Base-by-base conservation (phyloP, 139 green algal species). In the Micractinium sp. region DNA sequence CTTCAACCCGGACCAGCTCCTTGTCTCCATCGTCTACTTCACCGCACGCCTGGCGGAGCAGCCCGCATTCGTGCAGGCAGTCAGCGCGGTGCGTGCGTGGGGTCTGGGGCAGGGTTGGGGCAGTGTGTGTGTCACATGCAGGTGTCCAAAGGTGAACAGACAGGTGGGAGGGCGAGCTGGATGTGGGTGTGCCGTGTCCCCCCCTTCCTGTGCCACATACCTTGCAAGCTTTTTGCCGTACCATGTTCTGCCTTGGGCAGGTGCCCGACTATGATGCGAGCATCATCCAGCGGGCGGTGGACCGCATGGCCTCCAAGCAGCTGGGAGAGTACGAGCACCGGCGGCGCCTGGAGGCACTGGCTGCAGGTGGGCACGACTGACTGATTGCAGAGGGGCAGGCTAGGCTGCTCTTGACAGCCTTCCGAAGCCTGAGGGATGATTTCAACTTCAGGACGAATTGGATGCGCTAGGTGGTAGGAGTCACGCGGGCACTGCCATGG, bases 231-330 rank as follows among this genome's bases (percentile, higher is more conserved):
- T 9, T 9, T 56, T 56, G 47, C 47, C 47, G n/a, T 66, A 16
- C 60, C 60, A 66, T 16, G 60, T 66, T 56, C 47, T 56, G 33
- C 47, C 13, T 27, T n/a, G 19, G 13, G 23, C 80, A 79, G 39
- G 91, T 95, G 87, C 91, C 89, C 0, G 94, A 96, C 76, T 96
- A 91, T 87, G 91, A 95, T 63, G 88, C 90, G 81, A 87, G 83
- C 60, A 79, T 91, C 63, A 84, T 93, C 66, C 86, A 91, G 27
- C 87, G 82, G 3, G 87, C 63, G 36, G 90, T 92, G 36, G 35
- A 88, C 35, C 53, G 81, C 36, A 88, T 92, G 25, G 84, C 75
- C 3, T 27, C 56, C 61, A 75, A 84, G 47, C 79, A 89, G 89
- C 89, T 89, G 78, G 85, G 85, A 1, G 90, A 90, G 73, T 86